Base-by-base conservation (phyloP, 1,284 basidiomycete species). In the Papiliotrema fonsecae region DNA sequence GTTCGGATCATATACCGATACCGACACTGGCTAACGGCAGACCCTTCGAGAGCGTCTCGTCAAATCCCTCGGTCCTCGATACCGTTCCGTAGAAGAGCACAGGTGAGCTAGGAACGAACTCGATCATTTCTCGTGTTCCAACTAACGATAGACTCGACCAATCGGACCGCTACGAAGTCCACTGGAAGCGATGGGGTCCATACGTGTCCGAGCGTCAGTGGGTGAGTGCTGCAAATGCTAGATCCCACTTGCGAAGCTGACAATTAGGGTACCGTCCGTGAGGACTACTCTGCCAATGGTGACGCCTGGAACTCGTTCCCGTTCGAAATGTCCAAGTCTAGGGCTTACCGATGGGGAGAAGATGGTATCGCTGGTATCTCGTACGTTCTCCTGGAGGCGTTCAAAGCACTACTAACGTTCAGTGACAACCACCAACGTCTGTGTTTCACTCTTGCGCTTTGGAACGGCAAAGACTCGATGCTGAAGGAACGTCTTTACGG, bases 171-270 rank as follows among this genome's bases (percentile, higher is more conserved):
- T 83, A 82, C 60, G 78, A 82, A 55, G 76, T 78, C 36, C 91
- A 97, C 73, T 98, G 94, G 94, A 97, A 97, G 76, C 81, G 89
- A 61, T 97, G 94, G 94, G 94, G 94, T 25, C 94, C 94, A 16
- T 97, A 97, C 76, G 80, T 98, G 54, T 87, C 86, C 56, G 94
- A 98, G 76, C 81, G 94, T 52, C 94, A 97, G 79, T 98, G 94
- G 94, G 92, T 88, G 58, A 62, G 84, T 79, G 10, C 25, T 5
- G 6, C 9, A 6, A n/a, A 4, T 1, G 21, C 21, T 34, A n/a
- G 2, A 10, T 5, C 9, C 14, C 4, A 6, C 27, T 10, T 9
- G 41, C 19, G 18, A 22, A 25, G 6, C 5, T 6, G 22, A 39
- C 16, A 16, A 5, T 25, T n/a, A 93, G 90, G 92, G 91, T 27